phyloP scores from a whole-genome alignment of 1,284 basidiomycete genomes.

The Heterobasidion annosum region DNA sequence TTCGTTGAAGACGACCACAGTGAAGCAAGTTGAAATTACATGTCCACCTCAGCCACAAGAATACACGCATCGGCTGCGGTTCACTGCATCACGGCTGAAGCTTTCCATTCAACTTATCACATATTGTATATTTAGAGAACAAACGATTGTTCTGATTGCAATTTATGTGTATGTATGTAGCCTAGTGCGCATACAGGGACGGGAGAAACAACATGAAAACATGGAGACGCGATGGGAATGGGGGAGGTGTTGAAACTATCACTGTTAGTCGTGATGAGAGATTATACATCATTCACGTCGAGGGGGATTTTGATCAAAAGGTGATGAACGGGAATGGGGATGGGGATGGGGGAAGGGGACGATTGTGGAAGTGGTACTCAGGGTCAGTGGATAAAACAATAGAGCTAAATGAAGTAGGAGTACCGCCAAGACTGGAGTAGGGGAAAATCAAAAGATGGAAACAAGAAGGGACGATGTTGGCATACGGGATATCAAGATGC shows the following conservation, averaged over 20 bases:
- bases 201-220: no score
- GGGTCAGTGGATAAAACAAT: constrained; percentile 31
- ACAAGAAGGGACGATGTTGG: constrained; percentile 5
- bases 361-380: constrained; percentile 26
- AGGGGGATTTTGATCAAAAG: background rate
- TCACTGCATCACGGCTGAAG: no score
- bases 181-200: no score
- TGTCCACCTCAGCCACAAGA: no score
- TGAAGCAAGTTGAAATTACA: no score
- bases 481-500: constrained; percentile 6
- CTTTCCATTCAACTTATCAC: no score
- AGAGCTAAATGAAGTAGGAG: constrained; percentile 15
- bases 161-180: no score
- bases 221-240: background rate
- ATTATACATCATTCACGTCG: background rate
- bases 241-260: background rate
- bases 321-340: constrained; percentile 1
- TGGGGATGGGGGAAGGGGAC: constrained; percentile 32
- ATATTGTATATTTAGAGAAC: no score
- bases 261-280: background rate
- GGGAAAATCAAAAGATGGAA: constrained; percentile 7
- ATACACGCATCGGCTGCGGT: no score
- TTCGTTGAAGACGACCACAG: no score
- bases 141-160: no score
- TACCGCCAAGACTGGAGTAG: constrained; percentile 6